phyloP scores from a whole-genome alignment of 2,329 filamentous ascomycete species.

The Paecilomyces fulvus region DNA sequence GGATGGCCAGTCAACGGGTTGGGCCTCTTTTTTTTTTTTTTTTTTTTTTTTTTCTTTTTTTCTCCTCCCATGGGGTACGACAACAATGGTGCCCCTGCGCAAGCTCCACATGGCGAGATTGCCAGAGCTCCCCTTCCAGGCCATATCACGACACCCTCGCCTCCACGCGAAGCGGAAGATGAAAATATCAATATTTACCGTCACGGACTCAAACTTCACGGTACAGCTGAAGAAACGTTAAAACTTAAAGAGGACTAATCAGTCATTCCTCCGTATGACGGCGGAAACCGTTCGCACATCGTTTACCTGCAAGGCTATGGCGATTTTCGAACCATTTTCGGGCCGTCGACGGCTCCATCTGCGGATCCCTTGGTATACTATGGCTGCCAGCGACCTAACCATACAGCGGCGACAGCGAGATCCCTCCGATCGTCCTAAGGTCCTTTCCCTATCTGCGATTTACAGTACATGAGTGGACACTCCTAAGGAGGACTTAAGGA shows the following conservation, averaged over 20 bases:
- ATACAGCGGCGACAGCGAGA: constrained; percentile 1
- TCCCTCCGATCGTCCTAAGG: constrained; percentile 1
- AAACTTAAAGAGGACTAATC: not conserved
- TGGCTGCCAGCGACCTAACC: not conserved
- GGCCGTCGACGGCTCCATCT: constrained; percentile 1
- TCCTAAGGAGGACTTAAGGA: not conserved
- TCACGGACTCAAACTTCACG: not conserved
- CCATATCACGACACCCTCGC: not conserved
- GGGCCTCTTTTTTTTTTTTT: not conserved
- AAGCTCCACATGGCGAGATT: not conserved
- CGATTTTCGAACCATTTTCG: constrained; percentile 1
- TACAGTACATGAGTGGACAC: constrained; percentile 4
- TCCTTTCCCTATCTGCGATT: constrained; percentile 3
- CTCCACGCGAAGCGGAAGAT: not conserved
- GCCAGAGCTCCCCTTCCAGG: not conserved
- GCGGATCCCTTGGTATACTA: not conserved
- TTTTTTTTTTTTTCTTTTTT: not conserved
- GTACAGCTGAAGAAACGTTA: not conserved
- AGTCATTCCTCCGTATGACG: not conserved
- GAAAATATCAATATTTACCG: not conserved
- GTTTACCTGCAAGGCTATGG: not conserved
- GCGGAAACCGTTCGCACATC: constrained; percentile 1
- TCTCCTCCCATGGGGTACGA: not conserved
- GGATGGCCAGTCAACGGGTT: not conserved
- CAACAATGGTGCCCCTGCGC: not conserved